These are phyloP conservation scores for Zoysia japonica DNA, from an alignment of 176 grass and related monocot genomes.

Conservation along the genomic window DNA sequence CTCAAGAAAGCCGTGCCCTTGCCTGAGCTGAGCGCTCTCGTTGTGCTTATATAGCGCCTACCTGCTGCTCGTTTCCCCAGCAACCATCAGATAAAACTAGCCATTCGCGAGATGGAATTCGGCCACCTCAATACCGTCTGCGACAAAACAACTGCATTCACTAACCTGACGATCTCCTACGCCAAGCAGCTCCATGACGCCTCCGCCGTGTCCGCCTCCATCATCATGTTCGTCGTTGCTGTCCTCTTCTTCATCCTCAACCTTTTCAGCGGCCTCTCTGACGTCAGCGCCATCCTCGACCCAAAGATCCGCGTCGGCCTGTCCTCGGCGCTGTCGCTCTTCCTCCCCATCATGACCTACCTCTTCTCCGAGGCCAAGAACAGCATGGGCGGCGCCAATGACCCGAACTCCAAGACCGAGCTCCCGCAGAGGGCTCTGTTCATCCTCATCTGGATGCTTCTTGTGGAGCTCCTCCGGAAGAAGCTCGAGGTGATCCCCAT, in stretches of 20 bases:
- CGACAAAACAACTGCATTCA: neutral
- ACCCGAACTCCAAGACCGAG: neutral
- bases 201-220: too few species aligned
- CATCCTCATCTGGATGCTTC: neutral
- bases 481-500: neutral
- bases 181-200: neutral
- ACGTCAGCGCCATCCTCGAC: neutral
- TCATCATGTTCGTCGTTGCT: neutral
- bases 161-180: neutral
- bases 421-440: neutral
- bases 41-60: too few species aligned
- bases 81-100: too few species aligned
- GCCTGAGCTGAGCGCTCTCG: too few species aligned
- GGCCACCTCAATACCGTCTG: too few species aligned
- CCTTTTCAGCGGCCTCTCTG: neutral
- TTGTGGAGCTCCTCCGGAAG: neutral
- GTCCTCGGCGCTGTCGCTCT: neutral
- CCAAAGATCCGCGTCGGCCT: neutral
- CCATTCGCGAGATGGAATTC: too few species aligned
- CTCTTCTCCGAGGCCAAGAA: neutral
- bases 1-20: too few species aligned
- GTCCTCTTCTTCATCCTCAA: neutral
- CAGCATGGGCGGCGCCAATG: neutral
- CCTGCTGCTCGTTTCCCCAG: too few species aligned
- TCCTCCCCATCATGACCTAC: neutral